Base-by-base conservation (phyloP, 2,329 filamentous ascomycete species). In the Colletotrichum gigasporum region DNA sequence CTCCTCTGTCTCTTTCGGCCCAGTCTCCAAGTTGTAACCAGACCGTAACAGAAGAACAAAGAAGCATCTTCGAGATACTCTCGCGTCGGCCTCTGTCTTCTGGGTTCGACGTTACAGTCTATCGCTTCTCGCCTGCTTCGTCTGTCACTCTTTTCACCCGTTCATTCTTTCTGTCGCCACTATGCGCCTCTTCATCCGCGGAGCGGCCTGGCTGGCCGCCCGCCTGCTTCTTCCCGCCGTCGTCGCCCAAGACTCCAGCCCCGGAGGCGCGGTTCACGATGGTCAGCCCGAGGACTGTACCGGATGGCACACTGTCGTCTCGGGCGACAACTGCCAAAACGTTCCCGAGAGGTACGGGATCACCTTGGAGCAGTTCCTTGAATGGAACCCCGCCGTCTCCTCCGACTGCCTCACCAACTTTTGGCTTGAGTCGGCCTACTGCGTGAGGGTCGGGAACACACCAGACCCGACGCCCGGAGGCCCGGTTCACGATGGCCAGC, bases 341-440 rank as follows among this genome's bases (percentile, higher is more conserved):
- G 65, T 70, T 2, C n/a, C 26, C 20, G 28, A 48, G 16, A 50
- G 62, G 45, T 68, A 63, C 34, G 54, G 45, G 26, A 72, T 73
- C 67, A 72, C 70, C 7, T 44, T 18, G n/a, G 68, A 50, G 39
- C 54, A 73, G 67, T 72, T 73, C 47, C 35, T 69, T 18, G 42
- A 57, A 10, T 73, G 69, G 70, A 71, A 74, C 48, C 72, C 71
- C 5, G 69, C 62, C n/a, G 65, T 74, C 16, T 69, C 68, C 6
- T 35, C 34, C 9, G 70, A 75, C 64, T 74, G 72, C 67, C n/a
- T 30, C 7, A 68, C 54, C 24, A 72, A 72, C 65, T 71, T 72
- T 44, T 68, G 65, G 67, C n/a, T 56, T 3, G 63, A 48, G 3
- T 41, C 74, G 5, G 58, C 70, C 4, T 75, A 75, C 60, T 73